phyloP scores from a whole-genome alignment of 257 asterid species.

The Salvia hispanica region DNA sequence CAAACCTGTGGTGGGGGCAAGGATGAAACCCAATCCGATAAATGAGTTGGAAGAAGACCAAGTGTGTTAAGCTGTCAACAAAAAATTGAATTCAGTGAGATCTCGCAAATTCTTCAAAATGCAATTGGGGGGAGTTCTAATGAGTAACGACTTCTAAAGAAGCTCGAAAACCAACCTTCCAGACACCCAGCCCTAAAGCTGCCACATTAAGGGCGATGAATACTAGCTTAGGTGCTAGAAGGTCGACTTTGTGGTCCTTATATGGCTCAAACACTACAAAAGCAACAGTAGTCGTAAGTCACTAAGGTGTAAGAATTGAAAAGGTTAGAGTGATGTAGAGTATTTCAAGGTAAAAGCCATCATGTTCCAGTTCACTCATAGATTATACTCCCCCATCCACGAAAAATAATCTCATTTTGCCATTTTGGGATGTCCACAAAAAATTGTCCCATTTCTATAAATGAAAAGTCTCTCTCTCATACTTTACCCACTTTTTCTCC shows the following conservation, averaged over 20 bases:
- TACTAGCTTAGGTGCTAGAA: slow-evolving; percentile 69
- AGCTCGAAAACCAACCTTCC: slow-evolving; percentile 69
- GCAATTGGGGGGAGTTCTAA: slow-evolving; percentile 13
- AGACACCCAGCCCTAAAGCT: slow-evolving; percentile 85
- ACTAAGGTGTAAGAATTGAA: slow-evolving; percentile 20
- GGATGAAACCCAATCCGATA: slow-evolving; percentile 98
- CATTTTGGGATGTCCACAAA: too few species aligned
- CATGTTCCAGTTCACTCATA: slow-evolving; percentile 6
- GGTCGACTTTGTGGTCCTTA: slow-evolving; percentile 89
- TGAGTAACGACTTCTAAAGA: neutral
- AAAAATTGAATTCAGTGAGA: slow-evolving; percentile 14
- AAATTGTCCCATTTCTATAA: too few species aligned
- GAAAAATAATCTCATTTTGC: too few species aligned
- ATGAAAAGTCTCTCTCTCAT: too few species aligned
- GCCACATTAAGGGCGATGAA: slow-evolving; percentile 83
- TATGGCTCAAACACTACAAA: slow-evolving; percentile 89
- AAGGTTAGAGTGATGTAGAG: neutral
- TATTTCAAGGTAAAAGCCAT: neutral
- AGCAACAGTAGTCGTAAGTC: slow-evolving; percentile 22
- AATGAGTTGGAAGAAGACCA: slow-evolving; percentile 98
- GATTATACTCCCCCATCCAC: too few species aligned
- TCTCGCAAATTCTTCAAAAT: slow-evolving; percentile 11
- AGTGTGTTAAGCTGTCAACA: slow-evolving; percentile 79
- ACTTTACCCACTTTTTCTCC: too few species aligned
- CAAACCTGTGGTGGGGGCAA: slow-evolving; percentile 96